These are phyloP conservation scores for Hyphopichia fennica DNA, from an alignment of 1,139 yeast genomes.

Conservation along the genomic window DNA sequence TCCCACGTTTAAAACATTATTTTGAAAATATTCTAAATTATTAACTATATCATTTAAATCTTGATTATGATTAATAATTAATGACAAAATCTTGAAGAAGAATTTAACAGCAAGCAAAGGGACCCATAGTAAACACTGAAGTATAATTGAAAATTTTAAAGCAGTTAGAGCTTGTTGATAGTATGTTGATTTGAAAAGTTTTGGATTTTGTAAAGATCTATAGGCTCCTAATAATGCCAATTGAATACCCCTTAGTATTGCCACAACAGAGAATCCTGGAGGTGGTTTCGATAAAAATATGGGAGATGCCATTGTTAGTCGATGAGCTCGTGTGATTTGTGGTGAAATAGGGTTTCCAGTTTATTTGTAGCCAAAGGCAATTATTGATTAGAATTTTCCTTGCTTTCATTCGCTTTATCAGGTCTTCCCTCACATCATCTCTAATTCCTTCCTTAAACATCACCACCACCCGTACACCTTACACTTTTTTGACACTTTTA, in stretches of 20 bases:
- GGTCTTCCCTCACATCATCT: too few relatives aligned
- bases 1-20: slow-evolving; percentile 41
- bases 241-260: slow-evolving; percentile 55
- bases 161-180: slow-evolving; percentile 34
- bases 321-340: neutral
- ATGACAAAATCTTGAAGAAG: slow-evolving; percentile 10
- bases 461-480: too few relatives aligned
- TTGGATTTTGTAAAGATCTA: slow-evolving; percentile 49
- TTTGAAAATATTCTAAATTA: slow-evolving; percentile 30
- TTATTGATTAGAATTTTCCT: too few relatives aligned
- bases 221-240: slow-evolving; percentile 50
- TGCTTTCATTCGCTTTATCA: too few relatives aligned
- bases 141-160: slow-evolving; percentile 30
- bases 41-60: slow-evolving; percentile 15
- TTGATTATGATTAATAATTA: slow-evolving; percentile 5
- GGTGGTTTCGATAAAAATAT: slow-evolving; percentile 23
- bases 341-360: neutral
- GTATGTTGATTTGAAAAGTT: slow-evolving; percentile 28
- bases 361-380: too few relatives aligned
- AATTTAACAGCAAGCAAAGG: slow-evolving; percentile 24
- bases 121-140: slow-evolving; percentile 36
- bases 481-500: too few relatives aligned
- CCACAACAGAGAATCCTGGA: slow-evolving; percentile 37
- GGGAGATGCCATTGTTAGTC: slow-evolving; percentile 21
- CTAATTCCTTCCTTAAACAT: too few relatives aligned